Evolutionary conservation across 2,329 filamentous ascomycete genomes (phyloP).

Genomic region (Dothideomycetidae sp.): DNA sequence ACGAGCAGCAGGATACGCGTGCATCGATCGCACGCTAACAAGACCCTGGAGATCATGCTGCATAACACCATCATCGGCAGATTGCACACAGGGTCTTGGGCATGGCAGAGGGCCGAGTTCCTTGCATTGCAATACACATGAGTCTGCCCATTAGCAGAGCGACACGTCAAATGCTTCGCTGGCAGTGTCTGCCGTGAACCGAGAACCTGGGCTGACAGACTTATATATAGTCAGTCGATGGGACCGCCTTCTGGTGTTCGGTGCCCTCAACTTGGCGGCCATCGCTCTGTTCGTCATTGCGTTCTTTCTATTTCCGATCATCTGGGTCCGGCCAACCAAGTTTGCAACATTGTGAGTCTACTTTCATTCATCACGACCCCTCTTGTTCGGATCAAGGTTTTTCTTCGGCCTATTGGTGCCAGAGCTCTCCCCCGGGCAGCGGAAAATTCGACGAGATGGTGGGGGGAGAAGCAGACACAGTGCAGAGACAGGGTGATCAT

Average conservation of each 20-base stretch:
- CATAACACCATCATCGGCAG: not conserved
- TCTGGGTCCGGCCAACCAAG: slow-evolving; percentile 72
- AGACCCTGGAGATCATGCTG: slow-evolving; percentile 3
- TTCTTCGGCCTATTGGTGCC: no score
- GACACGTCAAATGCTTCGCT: slow-evolving; percentile 9
- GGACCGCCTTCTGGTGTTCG: slow-evolving; percentile 89
- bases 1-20: no score
- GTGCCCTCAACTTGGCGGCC: slow-evolving; percentile 77
- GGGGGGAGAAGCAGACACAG: not conserved
- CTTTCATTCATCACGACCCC: slow-evolving; percentile 9
- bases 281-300: slow-evolving; percentile 85
- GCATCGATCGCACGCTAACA: slow-evolving; percentile 8
- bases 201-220: slow-evolving; percentile 20
- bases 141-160: slow-evolving; percentile 7
- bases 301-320: slow-evolving; percentile 76
- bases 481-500: not conserved
- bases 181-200: slow-evolving; percentile 15
- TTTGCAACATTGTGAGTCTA: slow-evolving; percentile 88
- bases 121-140: slow-evolving; percentile 9
- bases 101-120: slow-evolving; percentile 4
- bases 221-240: slow-evolving; percentile 70
- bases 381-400: no score
- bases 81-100: slow-evolving; percentile 6
- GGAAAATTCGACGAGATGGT: not conserved
- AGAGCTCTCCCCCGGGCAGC: not conserved